Evolutionary conservation across 768 basidiomycete genomes (phyloP).

Genomic region (Harrya chromipes): DNA sequence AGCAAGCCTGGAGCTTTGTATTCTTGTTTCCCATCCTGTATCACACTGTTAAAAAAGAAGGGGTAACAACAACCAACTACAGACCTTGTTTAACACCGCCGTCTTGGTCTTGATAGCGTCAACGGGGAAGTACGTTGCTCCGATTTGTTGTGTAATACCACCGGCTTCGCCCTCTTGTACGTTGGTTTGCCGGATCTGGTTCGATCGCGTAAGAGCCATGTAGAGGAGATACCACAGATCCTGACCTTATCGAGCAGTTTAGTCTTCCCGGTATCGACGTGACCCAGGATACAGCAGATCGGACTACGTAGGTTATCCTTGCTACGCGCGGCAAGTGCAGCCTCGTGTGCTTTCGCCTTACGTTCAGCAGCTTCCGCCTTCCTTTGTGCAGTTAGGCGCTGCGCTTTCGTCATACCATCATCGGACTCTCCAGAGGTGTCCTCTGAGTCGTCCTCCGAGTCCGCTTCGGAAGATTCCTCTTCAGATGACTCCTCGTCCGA

Average conservation of each 20-base stretch:
- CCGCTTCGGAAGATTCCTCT: constrained; percentile 45
- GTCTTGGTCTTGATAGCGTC: constrained; percentile 95
- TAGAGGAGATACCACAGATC: neutral
- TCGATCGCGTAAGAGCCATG: constrained; percentile 3
- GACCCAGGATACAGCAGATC: constrained; percentile 98
- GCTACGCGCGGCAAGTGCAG: constrained; percentile 79
- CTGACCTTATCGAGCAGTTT: constrained; percentile 93
- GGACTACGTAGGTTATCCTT: constrained; percentile 93
- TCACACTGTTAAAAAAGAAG: constrained; percentile 7
- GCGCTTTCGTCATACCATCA: constrained; percentile 64
- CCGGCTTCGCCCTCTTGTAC: constrained; percentile 99
- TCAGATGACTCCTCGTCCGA: constrained; percentile 37
- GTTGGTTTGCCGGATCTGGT: constrained; percentile 97
- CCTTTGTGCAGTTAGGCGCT: constrained; percentile 63
- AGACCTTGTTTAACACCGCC: constrained; percentile 82
- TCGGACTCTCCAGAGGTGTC: constrained; percentile 42
- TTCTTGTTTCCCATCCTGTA: constrained; percentile 74
- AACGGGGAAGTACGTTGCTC: constrained; percentile 98
- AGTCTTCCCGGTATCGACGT: constrained; percentile 99
- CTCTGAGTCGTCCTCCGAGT: constrained; percentile 50
- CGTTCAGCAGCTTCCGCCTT: constrained; percentile 87
- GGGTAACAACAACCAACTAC: constrained; percentile 8
- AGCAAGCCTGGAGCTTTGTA: constrained; percentile 97
- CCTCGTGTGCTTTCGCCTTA: constrained; percentile 74
- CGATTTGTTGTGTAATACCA: constrained; percentile 99